A percentile compares a stretch with the other conserved stretches of the same genome.
These are phyloP conservation scores for Arachis stenosperma DNA, from an alignment of 306 rosid genomes.

Conservation along the genomic window DNA sequence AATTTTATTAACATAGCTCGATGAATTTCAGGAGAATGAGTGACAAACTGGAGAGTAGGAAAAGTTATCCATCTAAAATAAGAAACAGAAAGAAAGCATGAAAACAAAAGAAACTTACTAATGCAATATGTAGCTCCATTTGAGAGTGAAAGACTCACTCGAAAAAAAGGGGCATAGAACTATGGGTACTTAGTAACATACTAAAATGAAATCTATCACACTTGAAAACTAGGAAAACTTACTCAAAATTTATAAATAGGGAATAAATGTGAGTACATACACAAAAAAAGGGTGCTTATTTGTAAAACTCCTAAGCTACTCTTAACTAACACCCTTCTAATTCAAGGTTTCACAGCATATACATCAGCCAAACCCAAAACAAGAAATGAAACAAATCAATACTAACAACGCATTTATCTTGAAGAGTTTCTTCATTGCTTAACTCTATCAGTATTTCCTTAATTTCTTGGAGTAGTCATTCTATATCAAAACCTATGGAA, in stretches of 20 bases:
- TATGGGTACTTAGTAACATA: neutral
- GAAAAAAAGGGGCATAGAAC: neutral
- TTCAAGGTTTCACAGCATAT: constrained; percentile 31
- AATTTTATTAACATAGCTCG: neutral
- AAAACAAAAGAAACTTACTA: neutral
- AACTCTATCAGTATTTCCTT: constrained; percentile 18
- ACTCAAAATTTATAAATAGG: constrained; percentile 12
- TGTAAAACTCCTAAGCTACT: constrained; percentile 25
- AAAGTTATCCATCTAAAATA: neutral
- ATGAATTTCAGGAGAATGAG: neutral
- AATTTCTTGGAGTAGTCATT: constrained; percentile 22
- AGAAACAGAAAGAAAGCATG: neutral
- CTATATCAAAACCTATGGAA: constrained; percentile 23
- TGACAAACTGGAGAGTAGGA: neutral
- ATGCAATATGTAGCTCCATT: neutral
- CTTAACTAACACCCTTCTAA: constrained; percentile 26
- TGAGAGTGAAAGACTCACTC: neutral
- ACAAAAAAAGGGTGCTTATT: constrained; percentile 39
- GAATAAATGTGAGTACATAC: constrained; percentile 21
- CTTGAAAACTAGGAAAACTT: neutral
- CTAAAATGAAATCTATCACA: neutral
- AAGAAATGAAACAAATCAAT: constrained; percentile 30
- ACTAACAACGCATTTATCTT: constrained; percentile 31
- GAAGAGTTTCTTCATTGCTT: constrained; percentile 19
- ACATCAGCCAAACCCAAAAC: constrained; percentile 22